Evolutionary conservation across 2,329 filamentous ascomycete genomes (phyloP).

Genomic region (Fusarium brevicatenulatum): DNA sequence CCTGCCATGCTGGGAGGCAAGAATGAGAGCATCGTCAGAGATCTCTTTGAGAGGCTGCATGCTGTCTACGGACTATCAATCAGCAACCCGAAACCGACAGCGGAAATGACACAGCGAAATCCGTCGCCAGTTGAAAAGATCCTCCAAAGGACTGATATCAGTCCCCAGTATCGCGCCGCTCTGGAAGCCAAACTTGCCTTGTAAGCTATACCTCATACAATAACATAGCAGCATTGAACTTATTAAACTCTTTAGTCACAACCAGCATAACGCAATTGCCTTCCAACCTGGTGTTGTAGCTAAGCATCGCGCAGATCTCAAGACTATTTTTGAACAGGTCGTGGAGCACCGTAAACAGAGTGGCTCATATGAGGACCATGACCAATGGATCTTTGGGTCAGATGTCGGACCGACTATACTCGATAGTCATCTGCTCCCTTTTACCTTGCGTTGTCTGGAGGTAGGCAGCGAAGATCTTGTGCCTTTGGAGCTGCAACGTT

Average conservation of each 20-base stretch:
- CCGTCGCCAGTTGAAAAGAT: slow-evolving; percentile 16
- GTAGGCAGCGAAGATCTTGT: slow-evolving; percentile 15
- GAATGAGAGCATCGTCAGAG: not conserved
- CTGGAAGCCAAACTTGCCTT: slow-evolving; percentile 11
- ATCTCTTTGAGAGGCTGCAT: slow-evolving; percentile 15
- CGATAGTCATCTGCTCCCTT: slow-evolving; percentile 23
- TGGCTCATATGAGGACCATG: not conserved
- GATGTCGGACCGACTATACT: slow-evolving; percentile 20
- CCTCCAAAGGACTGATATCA: slow-evolving; percentile 8
- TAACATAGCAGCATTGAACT: not conserved
- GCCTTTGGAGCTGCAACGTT: slow-evolving; percentile 9
- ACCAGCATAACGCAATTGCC: slow-evolving; percentile 11
- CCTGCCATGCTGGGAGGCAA: slow-evolving; percentile 11
- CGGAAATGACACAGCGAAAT: slow-evolving; percentile 9
- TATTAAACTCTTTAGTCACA: not conserved
- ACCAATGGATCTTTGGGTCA: slow-evolving; percentile 16
- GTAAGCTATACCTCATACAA: not conserved
- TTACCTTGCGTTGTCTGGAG: slow-evolving; percentile 19
- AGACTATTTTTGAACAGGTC: slow-evolving; percentile 4
- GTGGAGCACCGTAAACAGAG: slow-evolving; percentile 6
- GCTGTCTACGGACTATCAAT: slow-evolving; percentile 10
- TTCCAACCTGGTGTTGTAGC: slow-evolving; percentile 16
- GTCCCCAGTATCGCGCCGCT: slow-evolving; percentile 1
- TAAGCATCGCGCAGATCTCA: not conserved
- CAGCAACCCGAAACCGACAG: slow-evolving; percentile 13